Evolutionary conservation across 441 rosid genomes (phyloP).

Genomic region (Cnidoscolus chayamansa): DNA sequence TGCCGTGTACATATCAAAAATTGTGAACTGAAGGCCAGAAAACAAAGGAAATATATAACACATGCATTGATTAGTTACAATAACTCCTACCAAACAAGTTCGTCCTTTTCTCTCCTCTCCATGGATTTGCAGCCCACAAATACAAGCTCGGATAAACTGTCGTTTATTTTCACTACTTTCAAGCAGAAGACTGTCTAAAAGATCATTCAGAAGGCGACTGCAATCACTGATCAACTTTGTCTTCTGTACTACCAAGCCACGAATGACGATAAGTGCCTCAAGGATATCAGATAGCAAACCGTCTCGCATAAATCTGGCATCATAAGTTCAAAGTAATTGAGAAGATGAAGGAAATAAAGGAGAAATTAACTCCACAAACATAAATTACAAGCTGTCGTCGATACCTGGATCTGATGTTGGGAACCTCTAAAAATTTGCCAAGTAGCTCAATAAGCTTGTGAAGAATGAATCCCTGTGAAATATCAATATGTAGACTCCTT

Average conservation of each 20-base stretch:
- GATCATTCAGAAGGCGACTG: slow-evolving; percentile 90
- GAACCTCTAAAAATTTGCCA: slow-evolving; percentile 93
- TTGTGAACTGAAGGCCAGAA: neutral
- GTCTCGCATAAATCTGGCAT: slow-evolving; percentile 86
- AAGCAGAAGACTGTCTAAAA: slow-evolving; percentile 92
- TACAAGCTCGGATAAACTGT: slow-evolving; percentile 96
- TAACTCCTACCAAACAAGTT: slow-evolving; percentile 73
- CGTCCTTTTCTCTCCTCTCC: slow-evolving; percentile 89
- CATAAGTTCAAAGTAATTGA: slow-evolving; percentile 28
- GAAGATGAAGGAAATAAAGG: slow-evolving; percentile 15
- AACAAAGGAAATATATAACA: neutral
- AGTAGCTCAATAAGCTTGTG: slow-evolving; percentile 98
- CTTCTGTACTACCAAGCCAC: slow-evolving; percentile 98
- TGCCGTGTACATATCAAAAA: neutral
- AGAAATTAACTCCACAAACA: slow-evolving; percentile 7
- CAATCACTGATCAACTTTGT: slow-evolving; percentile 98
- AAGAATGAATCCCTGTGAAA: slow-evolving; percentile 98
- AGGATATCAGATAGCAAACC: slow-evolving; percentile 92
- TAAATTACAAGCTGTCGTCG: slow-evolving; percentile 7
- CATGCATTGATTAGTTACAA: neutral
- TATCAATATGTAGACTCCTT: slow-evolving; percentile 96
- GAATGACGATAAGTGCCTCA: slow-evolving; percentile 97
- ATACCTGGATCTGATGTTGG: slow-evolving; percentile 95
- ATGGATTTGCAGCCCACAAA: slow-evolving; percentile 91
- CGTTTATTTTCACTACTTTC: slow-evolving; percentile 98